phyloP scores from a whole-genome alignment of 768 basidiomycete species.

The Podaxis sp. region DNA sequence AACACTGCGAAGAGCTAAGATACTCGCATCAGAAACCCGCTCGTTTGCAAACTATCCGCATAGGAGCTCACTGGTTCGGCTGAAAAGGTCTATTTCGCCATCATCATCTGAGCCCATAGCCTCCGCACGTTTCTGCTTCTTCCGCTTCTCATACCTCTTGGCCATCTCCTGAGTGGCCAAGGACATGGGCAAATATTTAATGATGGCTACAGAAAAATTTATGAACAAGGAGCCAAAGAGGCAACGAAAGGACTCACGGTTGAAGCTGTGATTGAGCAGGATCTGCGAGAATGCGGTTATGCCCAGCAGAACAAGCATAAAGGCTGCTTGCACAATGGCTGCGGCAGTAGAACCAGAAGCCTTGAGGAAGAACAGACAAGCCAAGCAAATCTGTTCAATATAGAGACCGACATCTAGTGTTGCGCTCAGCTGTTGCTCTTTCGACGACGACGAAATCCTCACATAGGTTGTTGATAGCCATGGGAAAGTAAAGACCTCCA shows the following conservation, averaged over 20 bases:
- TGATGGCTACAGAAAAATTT: slow-evolving; percentile 37
- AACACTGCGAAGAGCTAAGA: slow-evolving; percentile 33
- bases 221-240: background rate
- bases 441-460: slow-evolving; percentile 16
- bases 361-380: slow-evolving; percentile 68
- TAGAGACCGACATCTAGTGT: slow-evolving; percentile 63
- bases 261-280: slow-evolving; percentile 35
- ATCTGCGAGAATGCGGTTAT: slow-evolving; percentile 47
- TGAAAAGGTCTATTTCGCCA: slow-evolving; percentile 37
- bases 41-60: background rate
- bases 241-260: slow-evolving; percentile 30
- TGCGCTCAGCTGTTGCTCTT: background rate
- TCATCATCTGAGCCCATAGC: slow-evolving; percentile 16
- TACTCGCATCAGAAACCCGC: background rate
- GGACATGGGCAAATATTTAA: slow-evolving; percentile 57
- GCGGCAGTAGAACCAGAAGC: slow-evolving; percentile 30
- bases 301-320: slow-evolving; percentile 60
- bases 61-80: slow-evolving; percentile 27
- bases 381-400: slow-evolving; percentile 64
- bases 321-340: slow-evolving; percentile 40
- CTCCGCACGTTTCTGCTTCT: slow-evolving; percentile 21
- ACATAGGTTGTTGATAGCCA: slow-evolving; percentile 52
- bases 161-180: slow-evolving; percentile 57
- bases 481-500: slow-evolving; percentile 41
- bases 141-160: slow-evolving; percentile 36